Conservation (phyloP, 208 protist genomes). For the Leishmania amazonensis region DNA sequence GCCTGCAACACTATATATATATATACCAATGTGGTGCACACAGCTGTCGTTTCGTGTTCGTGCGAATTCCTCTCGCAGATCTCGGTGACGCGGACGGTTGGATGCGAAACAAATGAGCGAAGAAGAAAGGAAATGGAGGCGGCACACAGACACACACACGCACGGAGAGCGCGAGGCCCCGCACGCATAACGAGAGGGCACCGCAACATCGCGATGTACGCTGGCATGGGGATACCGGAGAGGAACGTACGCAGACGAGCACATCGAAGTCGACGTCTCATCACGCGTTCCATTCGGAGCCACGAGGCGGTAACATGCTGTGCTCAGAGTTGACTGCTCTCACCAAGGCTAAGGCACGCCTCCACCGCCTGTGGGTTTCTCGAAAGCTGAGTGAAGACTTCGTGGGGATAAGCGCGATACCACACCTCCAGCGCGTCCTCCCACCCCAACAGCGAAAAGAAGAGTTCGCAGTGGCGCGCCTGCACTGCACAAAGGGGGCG, state of each 20-base stretch:
- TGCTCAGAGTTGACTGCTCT: not conserved
- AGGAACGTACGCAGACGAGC: not conserved
- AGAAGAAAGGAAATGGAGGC: slow-evolving; percentile 5
- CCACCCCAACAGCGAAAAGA: slow-evolving; percentile 55
- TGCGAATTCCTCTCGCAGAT: not conserved
- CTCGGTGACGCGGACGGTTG: not conserved
- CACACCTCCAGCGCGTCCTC: slow-evolving; percentile 44
- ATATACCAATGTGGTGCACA: not conserved
- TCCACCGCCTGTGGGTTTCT: slow-evolving; percentile 39
- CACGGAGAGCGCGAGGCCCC: not conserved
- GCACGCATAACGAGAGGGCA: slow-evolving; percentile 6
- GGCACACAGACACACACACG: no score
- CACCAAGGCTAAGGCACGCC: slow-evolving; percentile 19
- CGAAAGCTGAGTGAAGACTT: slow-evolving; percentile 35
- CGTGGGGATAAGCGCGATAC: slow-evolving; percentile 38
- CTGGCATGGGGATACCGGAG: not conserved
- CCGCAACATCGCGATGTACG: not conserved
- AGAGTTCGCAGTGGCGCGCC: slow-evolving; percentile 36
- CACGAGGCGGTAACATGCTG: not conserved
- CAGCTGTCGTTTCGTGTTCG: not conserved
- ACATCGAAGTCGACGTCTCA: not conserved
- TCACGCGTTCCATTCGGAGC: not conserved
- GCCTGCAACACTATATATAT: not conserved
- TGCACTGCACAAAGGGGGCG: slow-evolving; percentile 5
- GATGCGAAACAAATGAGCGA: not conserved